Base-by-base conservation (phyloP, 108 stramenopile species). In the Skeletonema marinoi region DNA sequence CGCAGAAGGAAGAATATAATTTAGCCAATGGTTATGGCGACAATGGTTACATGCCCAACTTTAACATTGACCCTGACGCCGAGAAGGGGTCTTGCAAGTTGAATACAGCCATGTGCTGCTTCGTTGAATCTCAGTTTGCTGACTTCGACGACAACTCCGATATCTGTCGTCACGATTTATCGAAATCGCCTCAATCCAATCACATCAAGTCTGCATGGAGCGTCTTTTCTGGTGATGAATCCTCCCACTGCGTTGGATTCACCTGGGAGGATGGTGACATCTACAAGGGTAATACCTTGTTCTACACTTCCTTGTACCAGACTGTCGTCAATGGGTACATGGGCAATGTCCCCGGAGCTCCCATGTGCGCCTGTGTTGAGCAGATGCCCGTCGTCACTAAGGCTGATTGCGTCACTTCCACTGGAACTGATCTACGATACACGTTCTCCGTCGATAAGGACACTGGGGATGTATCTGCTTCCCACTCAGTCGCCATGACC, bases 351-450 rank as follows among this genome's bases (percentile, higher is more conserved):
- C 85, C 77, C 25, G 83, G 83, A 11, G 80, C 84, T 9, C 84
- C 84, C 33, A 71, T 85, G 68, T 85, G 84, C 58, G 79, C 64
- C 31, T 85, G 84, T 67, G 44, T 78, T 36, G 84, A 85, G 44
- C 77, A 82, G 60, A 75, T 77, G 77, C 70, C 77, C 46, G 63
- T 67, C 4, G 81, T 76, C 13, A 72, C 33, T 13, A 41, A 29
- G 31, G 59, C 74, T 11, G 48, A 41, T 13, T 74, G 78, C 14
- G 56, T 69, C 31, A 62, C 25, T 14, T 74, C 70, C 36, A 8
- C 35, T 19, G 70, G 54, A 6, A 36, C 1, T 8, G 61, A 32
- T 35, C 19, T 71, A 35, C 11, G 7, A 25, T 78, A 73, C 44
- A 70, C 73, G n/a, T 70, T 71, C 61, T 0, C 36, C 3, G 14